Conservation (phyloP, 345 rosid genomes). For the Syzygium grande region DNA sequence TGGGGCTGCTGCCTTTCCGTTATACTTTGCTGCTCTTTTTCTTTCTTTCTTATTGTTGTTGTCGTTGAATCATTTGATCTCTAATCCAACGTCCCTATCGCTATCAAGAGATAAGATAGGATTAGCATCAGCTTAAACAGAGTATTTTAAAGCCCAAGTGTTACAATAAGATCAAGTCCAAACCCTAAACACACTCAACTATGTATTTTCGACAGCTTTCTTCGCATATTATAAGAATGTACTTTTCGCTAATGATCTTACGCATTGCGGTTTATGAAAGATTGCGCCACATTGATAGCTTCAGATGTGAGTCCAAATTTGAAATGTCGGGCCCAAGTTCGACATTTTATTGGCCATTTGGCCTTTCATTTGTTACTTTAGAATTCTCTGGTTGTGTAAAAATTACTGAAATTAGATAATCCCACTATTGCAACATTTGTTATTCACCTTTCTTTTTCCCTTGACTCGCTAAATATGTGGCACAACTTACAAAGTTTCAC, state of each 20-base stretch:
- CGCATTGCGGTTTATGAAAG: background rate
- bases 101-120: background rate
- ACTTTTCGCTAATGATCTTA: background rate
- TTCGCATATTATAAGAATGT: background rate
- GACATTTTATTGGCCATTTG: background rate
- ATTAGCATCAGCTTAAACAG: background rate
- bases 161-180: background rate
- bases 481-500: background rate
- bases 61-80: background rate
- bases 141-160: background rate
- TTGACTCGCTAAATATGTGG: background rate
- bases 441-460: no score
- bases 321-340: background rate
- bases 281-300: background rate
- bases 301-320: background rate
- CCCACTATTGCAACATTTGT: no score
- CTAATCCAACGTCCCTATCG: background rate
- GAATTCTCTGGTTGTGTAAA: background rate
- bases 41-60: background rate
- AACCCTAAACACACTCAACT: background rate
- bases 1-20: background rate
- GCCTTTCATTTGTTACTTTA: background rate
- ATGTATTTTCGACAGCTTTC: background rate
- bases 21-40: background rate
- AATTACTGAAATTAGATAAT: background rate